These are phyloP conservation scores for Spatholobus suberectus DNA, from an alignment of 306 rosid species.

Conservation along the genomic window DNA sequence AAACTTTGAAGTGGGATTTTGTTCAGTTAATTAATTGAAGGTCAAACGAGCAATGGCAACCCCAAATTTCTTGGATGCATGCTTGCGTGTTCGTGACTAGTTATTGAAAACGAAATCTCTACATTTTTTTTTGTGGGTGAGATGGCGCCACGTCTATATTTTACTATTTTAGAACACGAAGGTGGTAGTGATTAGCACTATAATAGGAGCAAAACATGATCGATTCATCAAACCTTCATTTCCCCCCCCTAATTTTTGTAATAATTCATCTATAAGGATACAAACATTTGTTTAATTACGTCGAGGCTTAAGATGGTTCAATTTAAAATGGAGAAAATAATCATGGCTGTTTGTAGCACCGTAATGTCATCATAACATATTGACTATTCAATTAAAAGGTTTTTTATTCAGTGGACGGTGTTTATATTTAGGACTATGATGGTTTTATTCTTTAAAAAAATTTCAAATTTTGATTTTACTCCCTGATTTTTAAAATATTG, in stretches of 20 bases:
- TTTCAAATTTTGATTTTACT: too few relatives aligned
- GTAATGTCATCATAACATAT: too few relatives aligned
- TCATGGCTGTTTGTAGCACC: too few relatives aligned
- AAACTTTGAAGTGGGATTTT: constrained; percentile 17
- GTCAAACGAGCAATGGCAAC: constrained; percentile 24
- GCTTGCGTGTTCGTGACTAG: constrained; percentile 28
- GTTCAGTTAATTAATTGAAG: constrained; percentile 15
- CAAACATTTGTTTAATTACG: background rate
- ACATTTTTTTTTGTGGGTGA: background rate
- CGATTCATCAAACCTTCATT: background rate
- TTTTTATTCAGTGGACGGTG: too few relatives aligned
- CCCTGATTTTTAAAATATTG: too few relatives aligned
- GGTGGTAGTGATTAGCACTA: constrained; percentile 20
- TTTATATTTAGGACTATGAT: too few relatives aligned
- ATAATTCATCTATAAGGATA: background rate
- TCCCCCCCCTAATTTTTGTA: too few relatives aligned
- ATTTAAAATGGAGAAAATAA: too few relatives aligned
- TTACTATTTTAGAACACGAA: constrained; percentile 34
- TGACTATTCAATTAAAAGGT: too few relatives aligned
- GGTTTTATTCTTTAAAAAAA: too few relatives aligned
- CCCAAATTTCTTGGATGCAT: constrained; percentile 29
- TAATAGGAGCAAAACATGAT: constrained; percentile 34
- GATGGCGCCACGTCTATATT: constrained; percentile 9
- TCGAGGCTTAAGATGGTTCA: too few relatives aligned
- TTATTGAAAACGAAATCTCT: constrained; percentile 1